These are phyloP conservation scores for Rhynchosporium secalis DNA, from an alignment of 2,329 filamentous ascomycete genomes.

Conservation along the genomic window DNA sequence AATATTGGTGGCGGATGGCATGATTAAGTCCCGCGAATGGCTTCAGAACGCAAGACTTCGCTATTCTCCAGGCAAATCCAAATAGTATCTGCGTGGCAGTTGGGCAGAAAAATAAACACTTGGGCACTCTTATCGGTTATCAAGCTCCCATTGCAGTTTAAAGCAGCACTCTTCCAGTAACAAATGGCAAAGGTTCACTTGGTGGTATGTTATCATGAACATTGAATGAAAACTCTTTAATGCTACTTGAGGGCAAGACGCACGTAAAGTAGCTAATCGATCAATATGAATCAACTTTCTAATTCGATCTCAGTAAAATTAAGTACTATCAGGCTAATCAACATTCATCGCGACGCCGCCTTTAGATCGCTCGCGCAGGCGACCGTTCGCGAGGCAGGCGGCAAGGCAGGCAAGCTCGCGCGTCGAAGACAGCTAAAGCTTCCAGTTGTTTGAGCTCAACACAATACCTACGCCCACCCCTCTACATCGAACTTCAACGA, in stretches of 20 bases:
- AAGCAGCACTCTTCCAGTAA: neutral
- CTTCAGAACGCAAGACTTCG: slow-evolving; percentile 7
- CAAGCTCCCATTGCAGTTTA: neutral
- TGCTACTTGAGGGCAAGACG: neutral
- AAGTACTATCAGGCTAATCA: neutral
- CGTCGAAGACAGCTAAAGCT: slow-evolving; percentile 15
- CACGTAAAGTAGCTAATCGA: neutral
- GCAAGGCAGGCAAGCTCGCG: slow-evolving; percentile 18
- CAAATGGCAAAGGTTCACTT: neutral
- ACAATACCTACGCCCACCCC: slow-evolving; percentile 10
- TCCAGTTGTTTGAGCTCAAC: slow-evolving; percentile 16
- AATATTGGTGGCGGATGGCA: slow-evolving; percentile 39
- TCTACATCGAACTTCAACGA: slow-evolving; percentile 9
- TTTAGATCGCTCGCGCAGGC: neutral
- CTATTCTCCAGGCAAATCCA: neutral
- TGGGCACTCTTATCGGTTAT: slow-evolving; percentile 12
- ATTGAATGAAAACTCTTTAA: neutral
- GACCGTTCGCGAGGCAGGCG: slow-evolving; percentile 20
- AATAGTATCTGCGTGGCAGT: slow-evolving; percentile 1
- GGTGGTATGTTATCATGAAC: neutral
- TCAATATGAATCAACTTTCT: neutral
- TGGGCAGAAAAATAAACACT: neutral
- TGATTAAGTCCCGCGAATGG: slow-evolving; percentile 15
- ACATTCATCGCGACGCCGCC: neutral
- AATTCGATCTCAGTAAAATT: too few species aligned